Conservation (phyloP, 768 basidiomycete genomes). For the Mycena polygramma region DNA sequence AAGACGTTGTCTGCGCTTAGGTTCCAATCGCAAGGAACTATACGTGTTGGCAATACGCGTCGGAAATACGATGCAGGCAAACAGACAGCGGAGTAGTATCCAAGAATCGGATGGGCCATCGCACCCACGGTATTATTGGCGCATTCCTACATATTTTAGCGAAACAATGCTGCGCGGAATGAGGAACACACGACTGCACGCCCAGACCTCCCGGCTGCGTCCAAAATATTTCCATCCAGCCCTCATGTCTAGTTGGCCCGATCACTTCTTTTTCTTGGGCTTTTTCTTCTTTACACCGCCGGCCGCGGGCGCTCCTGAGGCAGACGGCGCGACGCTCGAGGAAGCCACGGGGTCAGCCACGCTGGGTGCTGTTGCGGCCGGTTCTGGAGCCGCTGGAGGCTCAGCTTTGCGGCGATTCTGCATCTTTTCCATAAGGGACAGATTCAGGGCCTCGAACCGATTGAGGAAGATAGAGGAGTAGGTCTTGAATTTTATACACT, state of each 20-base stretch:
- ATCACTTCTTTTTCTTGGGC: conserved; percentile 81
- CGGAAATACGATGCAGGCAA: not conserved
- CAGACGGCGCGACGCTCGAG: conserved; percentile 48
- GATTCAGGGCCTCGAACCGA: conserved; percentile 94
- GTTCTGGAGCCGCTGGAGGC: conserved; percentile 37
- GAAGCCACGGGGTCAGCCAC: conserved; percentile 34
- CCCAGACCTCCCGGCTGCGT: conserved; percentile 4
- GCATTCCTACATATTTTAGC: conserved; percentile 26
- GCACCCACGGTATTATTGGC: not conserved
- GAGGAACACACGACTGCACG: conserved; percentile 23
- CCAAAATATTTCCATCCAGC: conserved; percentile 42
- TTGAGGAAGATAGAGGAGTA: conserved; percentile 95
- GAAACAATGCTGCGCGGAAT: conserved; percentile 9
- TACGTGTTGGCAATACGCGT: no score
- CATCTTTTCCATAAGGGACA: conserved; percentile 89
- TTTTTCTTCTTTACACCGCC: conserved; percentile 89
- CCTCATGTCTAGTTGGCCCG: conserved; percentile 25
- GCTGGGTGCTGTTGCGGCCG: conserved; percentile 40
- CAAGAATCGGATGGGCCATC: not conserved
- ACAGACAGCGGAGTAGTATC: not conserved
- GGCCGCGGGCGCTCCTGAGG: conserved; percentile 51
- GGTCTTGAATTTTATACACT: conserved; percentile 98
- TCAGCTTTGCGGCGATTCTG: conserved; percentile 65
- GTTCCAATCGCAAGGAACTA: not conserved
- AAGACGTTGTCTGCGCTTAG: not conserved